Conservation (phyloP, 345 rosid species). For the Sisymbrium irio region DNA sequence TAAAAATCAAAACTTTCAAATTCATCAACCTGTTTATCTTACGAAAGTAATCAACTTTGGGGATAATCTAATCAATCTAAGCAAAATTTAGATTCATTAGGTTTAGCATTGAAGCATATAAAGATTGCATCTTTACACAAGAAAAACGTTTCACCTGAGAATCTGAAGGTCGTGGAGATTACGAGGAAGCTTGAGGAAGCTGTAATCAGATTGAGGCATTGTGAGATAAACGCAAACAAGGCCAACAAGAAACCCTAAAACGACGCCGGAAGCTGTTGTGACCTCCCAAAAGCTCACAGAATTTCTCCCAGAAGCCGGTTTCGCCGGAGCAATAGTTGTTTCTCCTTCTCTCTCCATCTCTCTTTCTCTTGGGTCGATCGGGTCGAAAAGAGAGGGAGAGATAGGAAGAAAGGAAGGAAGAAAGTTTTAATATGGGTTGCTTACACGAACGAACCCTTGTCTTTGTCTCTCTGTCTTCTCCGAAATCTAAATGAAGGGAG, state of each 20-base stretch:
- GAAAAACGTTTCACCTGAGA: conserved; percentile 49
- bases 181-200: conserved; percentile 91
- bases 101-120: too few species aligned
- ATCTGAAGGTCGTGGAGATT: conserved; percentile 85
- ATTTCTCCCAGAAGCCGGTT: conserved; percentile 24
- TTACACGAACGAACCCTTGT: conserved; percentile 21
- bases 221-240: conserved; percentile 74
- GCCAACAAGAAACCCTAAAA: conserved; percentile 53
- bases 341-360: conserved; percentile 31
- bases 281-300: conserved; percentile 72
- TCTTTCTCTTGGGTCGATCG: neutral
- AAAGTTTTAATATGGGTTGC: too few species aligned
- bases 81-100: neutral
- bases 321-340: conserved; percentile 11
- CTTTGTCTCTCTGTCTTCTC: conserved; percentile 3
- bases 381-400: conserved; percentile 12
- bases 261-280: conserved; percentile 52
- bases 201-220: conserved; percentile 89
- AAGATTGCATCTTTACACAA: neutral
- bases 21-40: neutral
- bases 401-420: neutral
- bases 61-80: neutral
- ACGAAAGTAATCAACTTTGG: neutral
- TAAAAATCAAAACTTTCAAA: neutral
- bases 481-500: conserved; percentile 24